Evolutionary conservation across 2,329 filamentous ascomycete species (phyloP).

Genomic region (Sporothrix euskadiensis): DNA sequence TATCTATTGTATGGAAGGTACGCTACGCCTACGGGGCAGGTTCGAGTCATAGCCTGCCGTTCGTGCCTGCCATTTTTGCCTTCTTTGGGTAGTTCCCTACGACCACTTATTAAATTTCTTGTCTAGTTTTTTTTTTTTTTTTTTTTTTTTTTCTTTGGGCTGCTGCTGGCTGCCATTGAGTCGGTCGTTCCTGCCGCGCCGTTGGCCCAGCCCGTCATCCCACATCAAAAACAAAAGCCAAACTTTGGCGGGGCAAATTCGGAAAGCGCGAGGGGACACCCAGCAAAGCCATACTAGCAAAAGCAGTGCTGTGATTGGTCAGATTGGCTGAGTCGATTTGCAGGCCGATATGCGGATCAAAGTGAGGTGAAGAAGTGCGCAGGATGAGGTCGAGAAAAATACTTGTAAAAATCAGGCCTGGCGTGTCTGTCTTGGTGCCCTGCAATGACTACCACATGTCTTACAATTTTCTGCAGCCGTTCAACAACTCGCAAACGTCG

Average conservation of each 20-base stretch:
- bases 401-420: not conserved
- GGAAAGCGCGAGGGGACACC: not conserved
- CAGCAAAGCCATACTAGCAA: slow-evolving; percentile 1
- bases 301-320: slow-evolving; percentile 2
- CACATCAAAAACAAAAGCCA: slow-evolving; percentile 1
- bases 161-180: not conserved
- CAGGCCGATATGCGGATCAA: not conserved
- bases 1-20: not conserved
- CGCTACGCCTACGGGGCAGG: not conserved
- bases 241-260: not conserved
- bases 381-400: not conserved
- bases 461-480: not conserved
- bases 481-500: not conserved
- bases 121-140: slow-evolving; percentile 16
- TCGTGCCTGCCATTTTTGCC: slow-evolving; percentile 17
- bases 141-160: not conserved
- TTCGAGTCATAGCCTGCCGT: slow-evolving; percentile 18
- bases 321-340: not conserved
- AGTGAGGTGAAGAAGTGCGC: not conserved
- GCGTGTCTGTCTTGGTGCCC: not conserved
- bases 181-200: slow-evolving; percentile 14
- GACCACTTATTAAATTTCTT: not conserved
- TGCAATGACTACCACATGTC: not conserved
- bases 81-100: slow-evolving; percentile 1
- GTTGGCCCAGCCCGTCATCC: not conserved